Evolutionary conservation across 805 yeast genomes (phyloP).

Genomic region (Crinitomyces ghanaensis): DNA sequence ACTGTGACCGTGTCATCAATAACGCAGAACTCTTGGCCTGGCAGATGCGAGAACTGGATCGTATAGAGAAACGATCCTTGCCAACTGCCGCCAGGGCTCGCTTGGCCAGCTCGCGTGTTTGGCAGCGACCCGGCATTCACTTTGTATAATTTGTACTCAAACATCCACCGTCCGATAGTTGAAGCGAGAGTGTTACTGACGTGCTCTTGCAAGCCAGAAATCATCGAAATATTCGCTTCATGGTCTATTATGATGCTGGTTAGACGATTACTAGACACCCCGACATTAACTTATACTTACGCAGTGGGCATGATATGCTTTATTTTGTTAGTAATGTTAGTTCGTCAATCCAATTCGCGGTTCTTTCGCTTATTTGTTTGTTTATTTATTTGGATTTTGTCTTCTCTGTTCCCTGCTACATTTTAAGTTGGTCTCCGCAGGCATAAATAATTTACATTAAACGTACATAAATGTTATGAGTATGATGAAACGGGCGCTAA

Average conservation of each 20-base stretch:
- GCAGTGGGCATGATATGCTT: too few species aligned
- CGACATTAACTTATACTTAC: not conserved
- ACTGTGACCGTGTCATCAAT: constrained; percentile 29
- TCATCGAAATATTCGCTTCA: constrained; percentile 29
- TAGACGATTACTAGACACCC: too few species aligned
- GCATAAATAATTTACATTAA: too few species aligned
- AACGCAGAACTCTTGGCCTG: constrained; percentile 22
- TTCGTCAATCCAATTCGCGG: too few species aligned
- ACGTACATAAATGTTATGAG: too few species aligned
- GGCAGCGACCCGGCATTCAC: constrained; percentile 41
- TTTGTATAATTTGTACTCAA: constrained; percentile 55
- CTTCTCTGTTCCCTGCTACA: not conserved
- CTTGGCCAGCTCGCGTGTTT: not conserved
- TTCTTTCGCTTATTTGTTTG: too few species aligned
- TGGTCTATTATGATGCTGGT: constrained; percentile 10
- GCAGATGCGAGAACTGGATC: constrained; percentile 20
- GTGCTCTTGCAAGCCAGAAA: constrained; percentile 58
- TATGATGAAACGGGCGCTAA: not conserved
- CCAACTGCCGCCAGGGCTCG: constrained; percentile 2
- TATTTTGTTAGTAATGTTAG: too few species aligned
- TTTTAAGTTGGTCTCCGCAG: not conserved
- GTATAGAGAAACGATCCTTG: constrained; percentile 19
- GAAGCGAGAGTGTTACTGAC: constrained; percentile 58
- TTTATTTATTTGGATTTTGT: too few species aligned
- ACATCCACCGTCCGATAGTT: constrained; percentile 52